Conservation (phyloP, 225 moss, liverwort and hornwort genomes). For the Physcomitrium patens region DNA sequence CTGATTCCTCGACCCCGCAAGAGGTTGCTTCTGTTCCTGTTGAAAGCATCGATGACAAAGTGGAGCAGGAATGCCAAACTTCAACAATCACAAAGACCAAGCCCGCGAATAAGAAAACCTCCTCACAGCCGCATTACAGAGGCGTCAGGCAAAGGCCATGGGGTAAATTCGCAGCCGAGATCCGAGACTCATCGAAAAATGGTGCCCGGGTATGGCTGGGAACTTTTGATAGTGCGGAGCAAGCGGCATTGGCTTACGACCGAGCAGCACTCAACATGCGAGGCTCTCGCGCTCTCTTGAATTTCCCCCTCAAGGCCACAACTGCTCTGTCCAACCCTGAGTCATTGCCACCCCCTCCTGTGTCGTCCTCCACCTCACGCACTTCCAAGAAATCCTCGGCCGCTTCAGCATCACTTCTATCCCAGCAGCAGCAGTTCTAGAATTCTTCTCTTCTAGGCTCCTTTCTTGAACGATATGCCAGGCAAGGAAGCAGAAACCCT, state of each 20-base stretch:
- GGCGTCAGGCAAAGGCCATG: conserved; percentile 67
- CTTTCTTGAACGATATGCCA: conserved; percentile 22
- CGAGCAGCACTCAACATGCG: conserved; percentile 70
- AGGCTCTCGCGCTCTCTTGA: conserved; percentile 60
- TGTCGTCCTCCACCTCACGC: conserved; percentile 45
- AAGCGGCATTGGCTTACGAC: conserved; percentile 63
- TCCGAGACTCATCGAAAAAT: conserved; percentile 65
- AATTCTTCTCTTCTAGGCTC: neutral
- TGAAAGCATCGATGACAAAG: neutral
- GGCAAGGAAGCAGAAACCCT: conserved; percentile 6
- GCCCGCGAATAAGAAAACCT: conserved; percentile 21
- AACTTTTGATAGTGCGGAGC: conserved; percentile 60
- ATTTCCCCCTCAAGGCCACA: conserved; percentile 63
- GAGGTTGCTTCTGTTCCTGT: conserved; percentile 11
- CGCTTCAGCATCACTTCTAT: neutral
- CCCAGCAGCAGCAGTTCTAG: neutral
- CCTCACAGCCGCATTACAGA: conserved; percentile 53
- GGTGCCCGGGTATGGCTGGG: conserved; percentile 65
- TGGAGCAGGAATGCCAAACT: conserved; percentile 28
- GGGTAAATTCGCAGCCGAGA: conserved; percentile 71
- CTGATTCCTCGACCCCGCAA: conserved; percentile 20
- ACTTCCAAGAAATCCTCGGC: neutral
- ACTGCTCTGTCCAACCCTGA: conserved; percentile 53
- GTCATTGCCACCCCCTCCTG: conserved; percentile 40
- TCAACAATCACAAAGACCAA: conserved; percentile 9